Conservation (phyloP, 352 stramenopile genomes). For the Thalassiosira hispida region DNA sequence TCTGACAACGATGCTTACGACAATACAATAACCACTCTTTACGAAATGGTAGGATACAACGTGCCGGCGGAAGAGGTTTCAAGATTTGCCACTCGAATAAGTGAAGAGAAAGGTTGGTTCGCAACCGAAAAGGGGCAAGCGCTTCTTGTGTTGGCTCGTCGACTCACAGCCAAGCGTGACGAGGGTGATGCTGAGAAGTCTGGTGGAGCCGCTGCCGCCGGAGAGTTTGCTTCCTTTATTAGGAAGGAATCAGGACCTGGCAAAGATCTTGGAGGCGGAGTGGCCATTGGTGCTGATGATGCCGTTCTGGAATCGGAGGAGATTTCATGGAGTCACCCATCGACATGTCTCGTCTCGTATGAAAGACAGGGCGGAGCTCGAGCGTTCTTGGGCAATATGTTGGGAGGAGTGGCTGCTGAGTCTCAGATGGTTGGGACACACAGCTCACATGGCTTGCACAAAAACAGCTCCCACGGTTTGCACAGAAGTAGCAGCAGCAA, state of each 20-base stretch:
- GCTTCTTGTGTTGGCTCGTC: constrained; percentile 73
- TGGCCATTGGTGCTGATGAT: constrained; percentile 17
- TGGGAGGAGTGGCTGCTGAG: constrained; percentile 32
- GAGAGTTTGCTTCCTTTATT: constrained; percentile 14
- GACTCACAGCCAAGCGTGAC: constrained; percentile 75
- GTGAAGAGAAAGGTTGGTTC: constrained; percentile 81
- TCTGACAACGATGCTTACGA: constrained; percentile 66
- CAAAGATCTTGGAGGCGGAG: constrained; percentile 23
- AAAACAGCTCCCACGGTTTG: constrained; percentile 29
- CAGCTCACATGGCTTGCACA: constrained; percentile 27
- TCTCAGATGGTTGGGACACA: constrained; percentile 3
- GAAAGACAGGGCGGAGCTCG: constrained; percentile 26
- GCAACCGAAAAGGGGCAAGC: constrained; percentile 74
- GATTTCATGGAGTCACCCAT: constrained; percentile 78
- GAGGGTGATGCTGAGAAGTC: constrained; percentile 57
- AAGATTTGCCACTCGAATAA: constrained; percentile 75
- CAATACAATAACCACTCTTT: constrained; percentile 79
- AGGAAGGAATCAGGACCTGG: constrained; percentile 28
- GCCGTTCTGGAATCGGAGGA: constrained; percentile 58
- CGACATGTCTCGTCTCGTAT: constrained; percentile 31
- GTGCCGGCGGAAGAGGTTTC: constrained; percentile 79
- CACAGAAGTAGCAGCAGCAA: constrained; percentile 10
- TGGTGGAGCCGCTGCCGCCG: constrained; percentile 37
- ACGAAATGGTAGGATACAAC: constrained; percentile 85
- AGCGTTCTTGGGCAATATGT: constrained; percentile 46